A percentile compares a stretch with the other conserved stretches of the same genome.
phyloP scores from a whole-genome alignment of 1,284 basidiomycete species.

The Ustilago esculenta region DNA sequence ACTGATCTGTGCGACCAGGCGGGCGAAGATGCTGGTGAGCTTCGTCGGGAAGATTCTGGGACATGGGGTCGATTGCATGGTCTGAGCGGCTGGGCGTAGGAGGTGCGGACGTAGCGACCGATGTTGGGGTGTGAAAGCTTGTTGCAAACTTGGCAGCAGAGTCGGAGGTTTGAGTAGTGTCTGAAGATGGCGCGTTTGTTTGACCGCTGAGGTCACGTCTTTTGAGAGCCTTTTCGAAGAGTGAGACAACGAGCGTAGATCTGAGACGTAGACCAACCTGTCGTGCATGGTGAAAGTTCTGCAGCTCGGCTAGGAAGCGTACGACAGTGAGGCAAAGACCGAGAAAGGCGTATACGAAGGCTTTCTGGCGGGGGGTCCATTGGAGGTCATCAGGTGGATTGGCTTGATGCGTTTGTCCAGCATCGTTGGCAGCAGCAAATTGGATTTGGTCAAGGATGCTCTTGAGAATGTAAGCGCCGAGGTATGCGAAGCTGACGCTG shows the following conservation, averaged over 20 bases:
- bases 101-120: neutral
- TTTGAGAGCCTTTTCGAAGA: constrained; percentile 64
- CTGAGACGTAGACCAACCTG: constrained; percentile 63
- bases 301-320: constrained; percentile 51
- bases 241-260: constrained; percentile 56
- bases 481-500: constrained; percentile 54
- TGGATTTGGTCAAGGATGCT: constrained; percentile 48
- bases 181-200: constrained; percentile 7
- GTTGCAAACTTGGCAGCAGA: neutral
- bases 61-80: neutral
- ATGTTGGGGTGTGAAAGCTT: neutral
- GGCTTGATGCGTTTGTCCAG: neutral
- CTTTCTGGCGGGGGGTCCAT: constrained; percentile 50
- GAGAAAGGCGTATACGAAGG: constrained; percentile 47
- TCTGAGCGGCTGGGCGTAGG: constrained; percentile 3
- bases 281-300: constrained; percentile 64
- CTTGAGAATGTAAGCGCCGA: constrained; percentile 50
- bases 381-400: neutral
- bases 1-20: neutral
- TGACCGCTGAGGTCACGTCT: constrained; percentile 53
- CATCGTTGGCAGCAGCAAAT: constrained; percentile 16
- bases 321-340: constrained; percentile 45
- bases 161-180: neutral
- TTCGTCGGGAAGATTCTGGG: neutral
- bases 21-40: constrained; percentile 5